phyloP scores from a whole-genome alignment of 2,329 filamentous ascomycete species.

The Aspergillus puulaauensis region DNA sequence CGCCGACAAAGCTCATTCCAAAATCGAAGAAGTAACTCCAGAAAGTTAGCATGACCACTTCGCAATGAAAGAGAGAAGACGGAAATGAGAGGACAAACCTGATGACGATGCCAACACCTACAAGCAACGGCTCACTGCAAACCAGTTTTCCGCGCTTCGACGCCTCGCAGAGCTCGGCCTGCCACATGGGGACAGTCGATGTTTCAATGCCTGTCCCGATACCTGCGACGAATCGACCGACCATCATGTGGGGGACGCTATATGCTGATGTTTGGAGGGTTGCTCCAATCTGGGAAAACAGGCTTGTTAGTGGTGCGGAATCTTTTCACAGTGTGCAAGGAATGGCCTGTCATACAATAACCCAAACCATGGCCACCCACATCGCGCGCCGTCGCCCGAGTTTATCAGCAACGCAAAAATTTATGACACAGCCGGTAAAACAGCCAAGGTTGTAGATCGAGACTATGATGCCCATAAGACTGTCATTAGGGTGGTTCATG shows the following conservation, averaged over 20 bases:
- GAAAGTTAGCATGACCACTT: neutral
- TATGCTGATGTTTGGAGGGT: constrained; percentile 34
- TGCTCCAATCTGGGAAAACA: constrained; percentile 28
- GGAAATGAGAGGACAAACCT: constrained; percentile 12
- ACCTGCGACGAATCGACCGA: constrained; percentile 51
- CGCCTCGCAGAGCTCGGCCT: constrained; percentile 46
- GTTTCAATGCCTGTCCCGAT: constrained; percentile 50
- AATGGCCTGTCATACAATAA: constrained; percentile 23
- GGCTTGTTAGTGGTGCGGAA: too few relatives aligned
- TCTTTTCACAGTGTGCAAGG: too few relatives aligned
- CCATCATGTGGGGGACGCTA: constrained; percentile 34
- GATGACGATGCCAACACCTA: constrained; percentile 40
- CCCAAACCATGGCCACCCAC: constrained; percentile 37
- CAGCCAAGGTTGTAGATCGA: constrained; percentile 47
- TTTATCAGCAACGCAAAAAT: constrained; percentile 31
- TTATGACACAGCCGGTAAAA: constrained; percentile 36
- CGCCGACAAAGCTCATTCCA: constrained; percentile 37
- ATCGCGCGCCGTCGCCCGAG: constrained; percentile 32
- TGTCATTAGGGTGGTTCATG: constrained; percentile 39
- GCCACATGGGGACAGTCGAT: constrained; percentile 42
- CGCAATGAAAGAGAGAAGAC: neutral
- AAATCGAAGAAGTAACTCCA: constrained; percentile 31
- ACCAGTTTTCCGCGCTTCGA: constrained; percentile 44
- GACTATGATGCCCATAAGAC: constrained; percentile 45
- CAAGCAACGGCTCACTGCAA: constrained; percentile 39